Evolutionary conservation across 2,329 filamentous ascomycete species (phyloP), one percentile per base, ranked within the genome.

Genomic region (Neofusicoccum parvum): DNA sequence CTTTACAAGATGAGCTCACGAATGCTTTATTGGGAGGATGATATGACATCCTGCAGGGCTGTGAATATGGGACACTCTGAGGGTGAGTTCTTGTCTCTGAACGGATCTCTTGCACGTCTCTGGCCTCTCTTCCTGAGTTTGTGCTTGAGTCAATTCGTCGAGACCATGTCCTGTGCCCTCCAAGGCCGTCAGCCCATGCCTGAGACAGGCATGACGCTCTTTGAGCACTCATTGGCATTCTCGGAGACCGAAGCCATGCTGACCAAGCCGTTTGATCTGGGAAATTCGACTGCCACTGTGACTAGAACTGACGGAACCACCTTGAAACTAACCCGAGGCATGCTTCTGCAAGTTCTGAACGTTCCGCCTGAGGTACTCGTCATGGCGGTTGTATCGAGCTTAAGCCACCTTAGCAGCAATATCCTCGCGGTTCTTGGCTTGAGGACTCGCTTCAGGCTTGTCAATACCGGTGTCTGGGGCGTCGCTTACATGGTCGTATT

Each of bases 211-310:
- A 97, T 98, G 92, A 97, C 94, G 0, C 86, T 97, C 2, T 97
- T 98, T 72, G 95, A 99, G 75, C 94, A 97, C 74, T 97, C 94
- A 0, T 83, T 99, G 9, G 94, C 94, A 2, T 99, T 98, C 79
- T 92, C 94, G 11, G 95, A 99, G 78, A 94, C 94, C 9, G 95
- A 99, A 76, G 90, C 92, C 36, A 91, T 94, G 69, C 89, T 97
- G 51, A 89, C 89, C 71, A 91, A 89, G 69, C 91, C 93, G 59
- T 85, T 97, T 14, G 90, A 90, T 12, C 87, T 93, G 76, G 88
- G 89, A 0, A 43, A 20, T 10, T 65, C 63, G 20, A 65, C 64
- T 10, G 74, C 72, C 49, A 70, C 73, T n/a, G 69, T 76, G 5
- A 73, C 75, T 49, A 72, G 82, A 1, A 80, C 79, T 20, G 75